Percentiles rank a stretch among this genome's conserved stretches.
phyloP scores from a whole-genome alignment of 352 stramenopile genomes.

The Thalassiosira mediterranea region DNA sequence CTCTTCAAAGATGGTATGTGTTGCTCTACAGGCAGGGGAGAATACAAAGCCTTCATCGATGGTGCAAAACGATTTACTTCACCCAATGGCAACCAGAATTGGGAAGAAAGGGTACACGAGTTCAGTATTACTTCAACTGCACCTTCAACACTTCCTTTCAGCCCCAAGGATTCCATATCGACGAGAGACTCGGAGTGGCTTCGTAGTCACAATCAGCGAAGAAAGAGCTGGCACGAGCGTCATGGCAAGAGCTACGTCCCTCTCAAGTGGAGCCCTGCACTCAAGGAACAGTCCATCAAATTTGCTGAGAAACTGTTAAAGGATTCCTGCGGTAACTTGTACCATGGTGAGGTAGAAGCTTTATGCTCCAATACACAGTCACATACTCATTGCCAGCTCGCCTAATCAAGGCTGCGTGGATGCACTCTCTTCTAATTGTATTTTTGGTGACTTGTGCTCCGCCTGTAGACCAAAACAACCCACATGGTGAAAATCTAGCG shows the following conservation, averaged over 20 bases:
- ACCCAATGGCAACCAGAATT: constrained; percentile 2
- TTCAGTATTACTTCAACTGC: too few relatives aligned
- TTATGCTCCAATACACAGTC: not conserved
- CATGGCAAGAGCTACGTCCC: constrained; percentile 17
- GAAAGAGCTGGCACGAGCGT: not conserved
- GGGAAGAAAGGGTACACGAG: constrained; percentile 5
- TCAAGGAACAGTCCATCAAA: not conserved
- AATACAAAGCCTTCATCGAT: constrained; percentile 23
- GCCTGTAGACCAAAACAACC: constrained; percentile 1
- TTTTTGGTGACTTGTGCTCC: not conserved
- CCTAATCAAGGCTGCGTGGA: too few relatives aligned
- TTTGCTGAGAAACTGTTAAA: constrained; percentile 5
- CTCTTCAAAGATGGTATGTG: constrained; percentile 40
- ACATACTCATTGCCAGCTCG: too few relatives aligned
- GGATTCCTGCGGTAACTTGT: not conserved
- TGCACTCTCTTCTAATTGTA: too few relatives aligned
- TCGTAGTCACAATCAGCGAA: not conserved
- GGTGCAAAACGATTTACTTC: constrained; percentile 4
- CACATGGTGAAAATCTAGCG: constrained; percentile 26
- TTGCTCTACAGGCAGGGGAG: constrained; percentile 1
- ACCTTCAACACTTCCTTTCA: not conserved
- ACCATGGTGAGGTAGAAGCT: constrained; percentile 2
- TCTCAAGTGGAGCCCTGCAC: constrained; percentile 5
- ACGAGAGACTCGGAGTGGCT: constrained; percentile 13
- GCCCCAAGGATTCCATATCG: not conserved